Evolutionary conservation across 1,284 basidiomycete genomes (phyloP).

Genomic region (Kwoniella shivajii): DNA sequence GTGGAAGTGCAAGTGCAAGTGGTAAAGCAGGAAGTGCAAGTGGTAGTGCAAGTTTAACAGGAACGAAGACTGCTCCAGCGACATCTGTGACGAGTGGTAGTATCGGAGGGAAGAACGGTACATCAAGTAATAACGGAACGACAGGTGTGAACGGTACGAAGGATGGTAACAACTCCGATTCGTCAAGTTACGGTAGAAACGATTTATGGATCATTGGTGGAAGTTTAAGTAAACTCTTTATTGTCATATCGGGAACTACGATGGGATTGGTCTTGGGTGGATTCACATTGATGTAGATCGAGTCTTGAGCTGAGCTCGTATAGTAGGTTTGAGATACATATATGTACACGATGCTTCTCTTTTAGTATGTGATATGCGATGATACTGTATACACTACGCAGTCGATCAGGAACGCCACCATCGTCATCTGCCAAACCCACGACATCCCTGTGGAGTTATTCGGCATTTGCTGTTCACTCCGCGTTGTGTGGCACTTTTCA

Average conservation of each 20-base stretch:
- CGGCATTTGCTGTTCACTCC: not conserved
- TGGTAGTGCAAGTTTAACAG: not conserved
- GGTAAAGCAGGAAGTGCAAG: not conserved
- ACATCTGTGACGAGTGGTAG: not conserved
- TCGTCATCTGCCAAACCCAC: not conserved
- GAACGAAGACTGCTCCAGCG: conserved; percentile 7
- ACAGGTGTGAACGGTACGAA: not conserved
- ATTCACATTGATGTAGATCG: conserved; percentile 7
- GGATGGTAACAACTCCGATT: conserved; percentile 6
- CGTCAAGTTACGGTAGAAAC: no score
- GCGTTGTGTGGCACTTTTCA: conserved; percentile 16
- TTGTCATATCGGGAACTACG: no score
- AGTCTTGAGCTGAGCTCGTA: no score
- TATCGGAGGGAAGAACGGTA: not conserved
- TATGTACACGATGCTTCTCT: no score
- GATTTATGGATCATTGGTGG: no score
- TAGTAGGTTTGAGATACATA: no score
- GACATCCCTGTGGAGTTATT: conserved; percentile 5
- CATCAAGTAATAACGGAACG: conserved; percentile 9
- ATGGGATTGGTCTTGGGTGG: not conserved
- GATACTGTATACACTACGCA: no score
- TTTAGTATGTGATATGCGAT: no score
- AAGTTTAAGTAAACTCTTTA: no score
- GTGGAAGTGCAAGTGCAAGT: not conserved
- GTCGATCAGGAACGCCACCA: conserved; percentile 4